Evolutionary conservation across 495 filamentous ascomycete genomes (phyloP).

Genomic region (Ramalina peruviana): DNA sequence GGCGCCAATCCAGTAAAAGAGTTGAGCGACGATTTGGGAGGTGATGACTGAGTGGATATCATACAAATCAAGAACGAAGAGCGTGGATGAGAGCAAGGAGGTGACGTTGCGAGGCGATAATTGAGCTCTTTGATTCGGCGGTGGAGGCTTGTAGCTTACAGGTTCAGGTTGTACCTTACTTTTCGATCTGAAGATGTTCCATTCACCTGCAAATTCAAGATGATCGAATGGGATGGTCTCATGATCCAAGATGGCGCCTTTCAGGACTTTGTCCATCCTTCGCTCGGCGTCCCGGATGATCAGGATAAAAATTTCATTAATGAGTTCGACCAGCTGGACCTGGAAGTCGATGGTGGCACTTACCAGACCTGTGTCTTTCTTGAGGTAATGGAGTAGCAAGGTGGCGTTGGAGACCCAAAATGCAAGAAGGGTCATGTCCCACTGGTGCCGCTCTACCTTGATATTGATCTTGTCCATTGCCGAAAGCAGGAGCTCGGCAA

Average conservation of each 20-base stretch:
- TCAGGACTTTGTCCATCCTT: constrained; percentile 89
- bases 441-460: constrained; percentile 85
- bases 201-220: constrained; percentile 92
- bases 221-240: constrained; percentile 98
- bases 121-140: constrained; percentile 86
- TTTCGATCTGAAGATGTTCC: constrained; percentile 92
- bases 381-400: constrained; percentile 85
- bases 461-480: constrained; percentile 95
- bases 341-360: constrained; percentile 82
- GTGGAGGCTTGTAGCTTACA: constrained; percentile 83
- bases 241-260: constrained; percentile 87
- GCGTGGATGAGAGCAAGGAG: constrained; percentile 87
- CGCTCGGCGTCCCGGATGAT: constrained; percentile 97
- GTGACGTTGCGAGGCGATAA: constrained; percentile 89
- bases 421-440: constrained; percentile 98
- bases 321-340: constrained; percentile 80
- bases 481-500: constrained; percentile 63
- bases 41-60: constrained; percentile 97
- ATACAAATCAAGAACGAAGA: constrained; percentile 96
- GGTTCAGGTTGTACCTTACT: constrained; percentile 72
- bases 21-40: constrained; percentile 79
- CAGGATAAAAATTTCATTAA: constrained; percentile 98
- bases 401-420: constrained; percentile 99
- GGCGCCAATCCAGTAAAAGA: constrained; percentile 92
- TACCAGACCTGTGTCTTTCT: constrained; percentile 77